Evolutionary conservation across 2,329 filamentous ascomycete species (phyloP).

Genomic region (Rugonectria rugulosa): DNA sequence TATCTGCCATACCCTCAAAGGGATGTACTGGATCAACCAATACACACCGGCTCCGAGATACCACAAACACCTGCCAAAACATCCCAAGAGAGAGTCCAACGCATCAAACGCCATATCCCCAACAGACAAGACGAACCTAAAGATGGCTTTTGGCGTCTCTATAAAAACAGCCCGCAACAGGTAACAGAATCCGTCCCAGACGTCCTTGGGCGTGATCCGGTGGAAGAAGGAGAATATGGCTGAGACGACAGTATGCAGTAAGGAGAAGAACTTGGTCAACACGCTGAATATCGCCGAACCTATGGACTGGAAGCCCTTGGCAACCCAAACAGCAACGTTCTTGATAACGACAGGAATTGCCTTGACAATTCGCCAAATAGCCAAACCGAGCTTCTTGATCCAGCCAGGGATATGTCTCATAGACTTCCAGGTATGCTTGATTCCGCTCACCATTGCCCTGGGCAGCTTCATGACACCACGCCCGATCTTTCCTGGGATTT

Average conservation of each 20-base stretch:
- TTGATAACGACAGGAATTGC: slow-evolving; percentile 38
- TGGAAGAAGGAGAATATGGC: slow-evolving; percentile 46
- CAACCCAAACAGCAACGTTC: slow-evolving; percentile 41
- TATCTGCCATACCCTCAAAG: slow-evolving; percentile 43
- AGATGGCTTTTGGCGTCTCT: slow-evolving; percentile 39
- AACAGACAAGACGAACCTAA: slow-evolving; percentile 31
- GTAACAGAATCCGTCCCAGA: slow-evolving; percentile 46
- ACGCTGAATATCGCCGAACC: slow-evolving; percentile 37
- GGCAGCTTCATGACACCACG: slow-evolving; percentile 28
- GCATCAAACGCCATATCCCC: slow-evolving; percentile 34
- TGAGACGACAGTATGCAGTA: slow-evolving; percentile 46
- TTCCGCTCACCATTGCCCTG: slow-evolving; percentile 11
- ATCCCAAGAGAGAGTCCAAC: slow-evolving; percentile 29
- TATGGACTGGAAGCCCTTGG: slow-evolving; percentile 36
- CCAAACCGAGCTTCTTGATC: slow-evolving; percentile 11
- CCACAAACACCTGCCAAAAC: slow-evolving; percentile 37
- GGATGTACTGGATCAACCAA: slow-evolving; percentile 45
- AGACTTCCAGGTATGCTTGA: slow-evolving; percentile 22
- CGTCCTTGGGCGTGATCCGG: slow-evolving; percentile 48
- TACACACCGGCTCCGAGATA: slow-evolving; percentile 34
- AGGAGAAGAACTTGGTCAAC: slow-evolving; percentile 39
- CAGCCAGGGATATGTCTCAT: slow-evolving; percentile 31
- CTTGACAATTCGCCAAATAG: slow-evolving; percentile 29
- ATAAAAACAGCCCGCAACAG: slow-evolving; percentile 44
- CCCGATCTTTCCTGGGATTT: slow-evolving; percentile 39